Base-by-base conservation (phyloP, 1,139 yeast genomes). In the Pichia sp. region DNA sequence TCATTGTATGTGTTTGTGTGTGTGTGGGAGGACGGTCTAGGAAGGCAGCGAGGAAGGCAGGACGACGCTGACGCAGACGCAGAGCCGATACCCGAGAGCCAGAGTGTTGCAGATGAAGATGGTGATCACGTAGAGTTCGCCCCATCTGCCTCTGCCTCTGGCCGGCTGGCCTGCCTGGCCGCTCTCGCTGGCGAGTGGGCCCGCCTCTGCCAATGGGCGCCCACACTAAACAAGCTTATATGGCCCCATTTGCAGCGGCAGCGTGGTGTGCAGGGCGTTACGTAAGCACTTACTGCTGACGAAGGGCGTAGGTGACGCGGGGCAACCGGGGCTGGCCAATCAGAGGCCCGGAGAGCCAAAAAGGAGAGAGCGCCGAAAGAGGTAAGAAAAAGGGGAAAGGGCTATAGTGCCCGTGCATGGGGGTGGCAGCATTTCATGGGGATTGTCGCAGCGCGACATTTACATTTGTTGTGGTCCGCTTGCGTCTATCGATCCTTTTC, bases 1-100 rank as follows among this genome's bases (percentile, higher is more conserved):
- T 79, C 87, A 82, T 82, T 63, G 42, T 53, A 49, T 26, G 15
- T 38, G 41, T 43, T 13, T 11, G 7, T 31, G 23, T 16, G 31
- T 45, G 19, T 30, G 32, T 29, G 10, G 34, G 29, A 5, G n/a
- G 26, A 26, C n/a, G 23, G 8, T 15, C 13, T 10, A 6, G 8
- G 29, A 16, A 42, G 15, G 23, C 30, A 19, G 43, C 23, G 43
- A 11, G 34, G 34, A 11, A 8, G 34, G 2, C 34, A 31, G 34
- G 23, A 19, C 23, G 23, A 19, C 23, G 23, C 34, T 8, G 34
- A 31, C 11, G 11, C 34, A 31, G 34, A 11, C 34, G 11, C 34
- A 31, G 34, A 31, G 34, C 34, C 34, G 34, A 11, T 11, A 11
- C 11, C 23, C 23, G 23, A 19, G n/a, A 19, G 23, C 23, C 23